phyloP scores from a whole-genome alignment of 139 green algal species.

The Eudorina sp. region DNA sequence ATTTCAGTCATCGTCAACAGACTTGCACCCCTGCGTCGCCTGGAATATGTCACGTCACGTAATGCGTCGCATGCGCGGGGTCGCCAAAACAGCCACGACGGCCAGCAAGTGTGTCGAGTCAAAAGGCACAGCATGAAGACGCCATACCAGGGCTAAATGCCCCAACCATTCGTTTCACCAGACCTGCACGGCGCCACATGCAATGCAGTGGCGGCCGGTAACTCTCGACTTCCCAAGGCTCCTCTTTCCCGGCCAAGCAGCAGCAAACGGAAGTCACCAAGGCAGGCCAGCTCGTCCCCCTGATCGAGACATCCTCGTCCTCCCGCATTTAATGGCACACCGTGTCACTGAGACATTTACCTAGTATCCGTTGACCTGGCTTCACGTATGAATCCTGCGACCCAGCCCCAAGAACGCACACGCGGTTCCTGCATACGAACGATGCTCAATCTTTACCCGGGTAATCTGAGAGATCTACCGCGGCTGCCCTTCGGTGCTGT shows the following conservation, averaged over 20 bases:
- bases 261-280: no score
- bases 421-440: not conserved
- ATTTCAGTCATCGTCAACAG: no score
- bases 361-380: not conserved
- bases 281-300: no score
- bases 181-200: not conserved
- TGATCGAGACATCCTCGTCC: no score
- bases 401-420: not conserved
- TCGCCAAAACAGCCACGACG: not conserved
- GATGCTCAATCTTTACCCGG: not conserved
- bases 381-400: constrained; percentile 17
- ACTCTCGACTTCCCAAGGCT: no score
- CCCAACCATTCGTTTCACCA: not conserved
- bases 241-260: no score
- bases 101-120: not conserved
- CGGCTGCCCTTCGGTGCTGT: not conserved
- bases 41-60: constrained; percentile 21
- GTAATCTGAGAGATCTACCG: not conserved
- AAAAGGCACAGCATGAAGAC: not conserved
- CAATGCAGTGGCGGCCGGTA: not conserved
- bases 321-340: no score
- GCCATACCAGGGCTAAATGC: not conserved
- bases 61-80: not conserved
- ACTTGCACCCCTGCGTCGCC: constrained; percentile 20
- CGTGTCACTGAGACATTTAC: not conserved